Conservation (phyloP, 345 rosid species). For the Odontarrhena argentea region DNA sequence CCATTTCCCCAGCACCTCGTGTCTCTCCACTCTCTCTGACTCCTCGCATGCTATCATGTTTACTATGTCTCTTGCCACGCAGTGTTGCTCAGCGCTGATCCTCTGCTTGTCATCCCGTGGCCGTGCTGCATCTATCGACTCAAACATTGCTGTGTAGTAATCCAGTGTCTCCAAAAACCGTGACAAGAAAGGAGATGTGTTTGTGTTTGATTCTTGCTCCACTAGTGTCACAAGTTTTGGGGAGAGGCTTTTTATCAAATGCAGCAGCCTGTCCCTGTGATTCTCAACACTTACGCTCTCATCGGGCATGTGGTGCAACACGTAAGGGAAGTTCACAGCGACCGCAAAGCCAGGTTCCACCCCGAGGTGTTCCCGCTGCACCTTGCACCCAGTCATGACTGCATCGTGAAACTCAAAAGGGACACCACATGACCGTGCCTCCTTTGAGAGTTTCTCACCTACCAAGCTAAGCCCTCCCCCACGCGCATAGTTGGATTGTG, state of each 20-base stretch:
- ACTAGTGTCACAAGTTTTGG: constrained; percentile 72
- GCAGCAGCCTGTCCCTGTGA: constrained; percentile 78
- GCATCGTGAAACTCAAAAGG: constrained; percentile 82
- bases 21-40: constrained; percentile 79
- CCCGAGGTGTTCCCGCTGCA: constrained; percentile 57
- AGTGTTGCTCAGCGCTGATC: constrained; percentile 79
- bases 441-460: constrained; percentile 53
- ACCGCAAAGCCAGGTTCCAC: constrained; percentile 77
- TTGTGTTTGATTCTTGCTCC: constrained; percentile 87
- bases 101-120: constrained; percentile 64
- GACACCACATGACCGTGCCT: constrained; percentile 60
- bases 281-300: constrained; percentile 82
- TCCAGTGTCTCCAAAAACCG: constrained; percentile 68
- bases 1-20: constrained; percentile 79
- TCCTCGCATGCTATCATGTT: constrained; percentile 89
- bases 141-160: constrained; percentile 80
- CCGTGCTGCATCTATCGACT: constrained; percentile 65
- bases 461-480: constrained; percentile 86
- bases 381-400: constrained; percentile 69
- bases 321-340: constrained; percentile 79
- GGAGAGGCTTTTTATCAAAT: constrained; percentile 80
- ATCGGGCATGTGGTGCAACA: constrained; percentile 97
- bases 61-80: constrained; percentile 85
- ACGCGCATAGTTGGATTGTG: constrained; percentile 89
- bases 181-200: constrained; percentile 68